These are phyloP conservation scores for Penicillium sp. DNA, from an alignment of 2,329 filamentous ascomycete genomes.

Conservation along the genomic window DNA sequence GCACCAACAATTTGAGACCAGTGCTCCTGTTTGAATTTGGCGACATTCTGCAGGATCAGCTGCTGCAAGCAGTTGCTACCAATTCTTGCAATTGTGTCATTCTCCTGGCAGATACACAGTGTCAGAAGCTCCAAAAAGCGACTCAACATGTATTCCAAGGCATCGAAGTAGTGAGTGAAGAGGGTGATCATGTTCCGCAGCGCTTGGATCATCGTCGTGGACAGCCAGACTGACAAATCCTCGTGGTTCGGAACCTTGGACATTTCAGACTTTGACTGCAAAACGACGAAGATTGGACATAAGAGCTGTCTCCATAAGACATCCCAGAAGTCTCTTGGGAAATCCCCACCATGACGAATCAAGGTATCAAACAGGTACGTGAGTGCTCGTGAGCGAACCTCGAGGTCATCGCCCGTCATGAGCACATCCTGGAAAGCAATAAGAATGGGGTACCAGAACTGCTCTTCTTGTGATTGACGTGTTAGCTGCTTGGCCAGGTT, in stretches of 20 bases:
- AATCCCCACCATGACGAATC: constrained; percentile 85
- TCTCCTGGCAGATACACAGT: constrained; percentile 97
- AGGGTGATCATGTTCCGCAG: constrained; percentile 97
- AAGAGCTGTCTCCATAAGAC: constrained; percentile 95
- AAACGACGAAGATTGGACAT: constrained; percentile 97
- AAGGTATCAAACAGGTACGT: constrained; percentile 97
- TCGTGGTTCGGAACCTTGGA: constrained; percentile 93
- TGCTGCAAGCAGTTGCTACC: constrained; percentile 98
- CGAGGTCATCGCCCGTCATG: constrained; percentile 98
- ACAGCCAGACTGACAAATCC: constrained; percentile 96
- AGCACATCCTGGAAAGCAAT: constrained; percentile 98
- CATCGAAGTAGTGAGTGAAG: constrained; percentile 97
- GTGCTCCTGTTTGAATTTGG: constrained; percentile 82
- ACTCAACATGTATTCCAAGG: constrained; percentile 96
- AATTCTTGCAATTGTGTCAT: constrained; percentile 96
- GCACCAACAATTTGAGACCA: constrained; percentile 94
- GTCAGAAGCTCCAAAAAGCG: constrained; percentile 93
- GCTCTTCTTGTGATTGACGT: constrained; percentile 89
- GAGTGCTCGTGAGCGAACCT: constrained; percentile 83
- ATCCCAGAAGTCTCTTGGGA: constrained; percentile 95
- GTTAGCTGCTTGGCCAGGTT: constrained; percentile 64
- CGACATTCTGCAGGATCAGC: constrained; percentile 92
- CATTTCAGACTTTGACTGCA: constrained; percentile 96
- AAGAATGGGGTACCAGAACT: constrained; percentile 97
- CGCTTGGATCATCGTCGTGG: constrained; percentile 98